Evolutionary conservation across 2,329 filamentous ascomycete species (phyloP), one percentile per base, ranked within the genome.

Genomic region (Xylariaceae sp.): DNA sequence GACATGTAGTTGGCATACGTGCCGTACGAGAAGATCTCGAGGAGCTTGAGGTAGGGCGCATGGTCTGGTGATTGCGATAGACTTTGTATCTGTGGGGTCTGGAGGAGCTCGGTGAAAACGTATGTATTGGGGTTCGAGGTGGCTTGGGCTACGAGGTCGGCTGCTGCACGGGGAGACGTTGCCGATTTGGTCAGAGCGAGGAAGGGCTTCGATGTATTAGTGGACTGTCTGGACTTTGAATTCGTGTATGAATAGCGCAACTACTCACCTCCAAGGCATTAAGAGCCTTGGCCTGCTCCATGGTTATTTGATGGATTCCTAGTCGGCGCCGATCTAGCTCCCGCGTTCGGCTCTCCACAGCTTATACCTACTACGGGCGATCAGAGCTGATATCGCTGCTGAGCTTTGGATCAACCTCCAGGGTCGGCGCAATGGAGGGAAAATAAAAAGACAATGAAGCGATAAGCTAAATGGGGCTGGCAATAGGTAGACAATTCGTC

Each of bases 81-180:
- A 12, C 82, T 79, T 71, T 94, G 88, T 61, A 97, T 85, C 63
- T 89, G 84, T 0, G 88, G 84, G 1, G 85, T 84, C 64, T 88
- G 80, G 36, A 99, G 84, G n/a, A 99, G 85, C 74, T 97, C 92
- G 62, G 88, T 84, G 75, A 99, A 99, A 73, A 97, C 81, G 71
- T 87, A 99, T 61, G 92, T 95, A 71, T 91, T 89, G 26, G 88
- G 84, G 52, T 86, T 86, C n/a, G 90, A 91, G 47, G 91, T 97
- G 57, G 92, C 94, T 72, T 91, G 89, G 42, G 80, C 84, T 69
- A 97, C 82, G 50, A 97, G 83, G 69, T 96, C 91, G 66, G 88
- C 86, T 40, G 92, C 87, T 54, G 91, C 89, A 63, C 88, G 86
- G 39, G 90, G 86, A 10, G 91, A 90, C 6, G 84, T 89, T 58